Conservation (phyloP, 208 protist genomes). For the Leishmania martiniquensis region DNA sequence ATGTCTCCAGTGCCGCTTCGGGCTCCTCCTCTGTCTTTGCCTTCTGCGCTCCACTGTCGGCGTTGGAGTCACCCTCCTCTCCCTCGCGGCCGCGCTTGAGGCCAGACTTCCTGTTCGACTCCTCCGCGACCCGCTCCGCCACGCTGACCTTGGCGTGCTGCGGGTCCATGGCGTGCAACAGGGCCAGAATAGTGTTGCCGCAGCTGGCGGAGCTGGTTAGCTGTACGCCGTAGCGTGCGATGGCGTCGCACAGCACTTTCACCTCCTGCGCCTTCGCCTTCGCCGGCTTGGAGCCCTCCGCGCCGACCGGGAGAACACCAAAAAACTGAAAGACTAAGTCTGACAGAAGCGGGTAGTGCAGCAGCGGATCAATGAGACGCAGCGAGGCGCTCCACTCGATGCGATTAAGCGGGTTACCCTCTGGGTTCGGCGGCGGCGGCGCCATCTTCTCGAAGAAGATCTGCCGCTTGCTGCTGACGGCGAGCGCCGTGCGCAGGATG, state of each 20-base stretch:
- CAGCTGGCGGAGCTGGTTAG: conserved; percentile 46
- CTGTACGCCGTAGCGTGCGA: conserved; percentile 61
- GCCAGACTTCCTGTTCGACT: conserved; percentile 20
- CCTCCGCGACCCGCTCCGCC: conserved; percentile 23
- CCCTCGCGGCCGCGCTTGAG: conserved; percentile 46
- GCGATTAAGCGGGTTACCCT: conserved; percentile 26
- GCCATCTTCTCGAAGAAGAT: conserved; percentile 59
- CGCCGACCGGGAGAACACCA: conserved; percentile 37
- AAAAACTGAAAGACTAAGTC: conserved; percentile 68
- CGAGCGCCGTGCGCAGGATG: conserved; percentile 52
- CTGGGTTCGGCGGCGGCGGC: conserved; percentile 21
- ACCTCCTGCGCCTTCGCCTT: conserved; percentile 57
- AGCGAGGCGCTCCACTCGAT: conserved; percentile 31
- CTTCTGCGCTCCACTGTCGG: conserved; percentile 21
- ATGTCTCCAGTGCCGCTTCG: background rate
- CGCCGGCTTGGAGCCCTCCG: conserved; percentile 9
- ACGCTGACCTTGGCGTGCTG: conserved; percentile 25
- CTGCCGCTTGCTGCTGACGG: conserved; percentile 44
- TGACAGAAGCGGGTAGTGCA: conserved; percentile 56
- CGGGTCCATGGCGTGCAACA: conserved; percentile 61
- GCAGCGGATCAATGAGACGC: conserved; percentile 52
- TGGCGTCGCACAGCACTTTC: conserved; percentile 56
- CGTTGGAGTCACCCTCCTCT: conserved; percentile 24
- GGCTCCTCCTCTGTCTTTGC: conserved; percentile 22
- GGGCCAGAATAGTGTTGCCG: conserved; percentile 57